A percentile compares a stretch with the other conserved stretches of the same genome.
Evolutionary conservation across 208 protist genomes (phyloP).

Genomic region (Crithidia mellificae): DNA sequence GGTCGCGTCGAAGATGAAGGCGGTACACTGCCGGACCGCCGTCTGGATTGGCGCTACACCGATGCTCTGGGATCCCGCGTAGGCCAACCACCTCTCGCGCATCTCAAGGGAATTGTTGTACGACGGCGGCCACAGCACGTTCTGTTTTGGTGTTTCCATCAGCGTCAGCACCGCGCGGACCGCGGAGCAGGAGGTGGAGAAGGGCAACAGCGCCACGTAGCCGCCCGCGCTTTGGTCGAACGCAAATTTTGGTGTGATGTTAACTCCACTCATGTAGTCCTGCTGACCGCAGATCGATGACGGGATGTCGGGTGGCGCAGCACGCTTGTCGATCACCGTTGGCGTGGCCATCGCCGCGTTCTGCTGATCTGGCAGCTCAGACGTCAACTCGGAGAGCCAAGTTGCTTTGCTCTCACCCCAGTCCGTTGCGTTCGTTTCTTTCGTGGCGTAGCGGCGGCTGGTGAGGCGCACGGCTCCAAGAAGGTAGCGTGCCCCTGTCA

Average conservation of each 20-base stretch:
- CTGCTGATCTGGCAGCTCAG: background rate
- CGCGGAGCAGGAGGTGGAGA: constrained; percentile 34
- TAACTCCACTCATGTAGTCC: background rate
- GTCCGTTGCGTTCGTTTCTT: background rate
- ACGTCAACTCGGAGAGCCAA: too few relatives aligned
- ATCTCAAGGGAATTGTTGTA: constrained; percentile 26
- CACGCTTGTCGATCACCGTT: constrained; percentile 1
- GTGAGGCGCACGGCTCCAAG: constrained; percentile 15
- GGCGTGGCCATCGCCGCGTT: background rate
- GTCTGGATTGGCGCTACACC: too few relatives aligned
- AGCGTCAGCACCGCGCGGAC: constrained; percentile 16
- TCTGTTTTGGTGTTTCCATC: constrained; percentile 36
- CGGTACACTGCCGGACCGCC: constrained; percentile 17
- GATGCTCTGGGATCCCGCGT: constrained; percentile 26
- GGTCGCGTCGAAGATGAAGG: constrained; percentile 22
- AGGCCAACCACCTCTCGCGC: constrained; percentile 35
- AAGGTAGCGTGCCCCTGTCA: constrained; percentile 8
- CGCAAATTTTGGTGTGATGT: constrained; percentile 8
- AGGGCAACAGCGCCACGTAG: constrained; percentile 38
- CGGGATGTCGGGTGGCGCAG: constrained; percentile 29
- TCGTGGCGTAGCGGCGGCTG: constrained; percentile 17
- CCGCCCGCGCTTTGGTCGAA: constrained; percentile 24
- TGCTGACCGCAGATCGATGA: constrained; percentile 19
- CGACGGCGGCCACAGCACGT: constrained; percentile 26
- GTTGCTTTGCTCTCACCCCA: too few relatives aligned